Evolutionary conservation across 1,139 yeast genomes (phyloP).

Genomic region (Pichia sp.): DNA sequence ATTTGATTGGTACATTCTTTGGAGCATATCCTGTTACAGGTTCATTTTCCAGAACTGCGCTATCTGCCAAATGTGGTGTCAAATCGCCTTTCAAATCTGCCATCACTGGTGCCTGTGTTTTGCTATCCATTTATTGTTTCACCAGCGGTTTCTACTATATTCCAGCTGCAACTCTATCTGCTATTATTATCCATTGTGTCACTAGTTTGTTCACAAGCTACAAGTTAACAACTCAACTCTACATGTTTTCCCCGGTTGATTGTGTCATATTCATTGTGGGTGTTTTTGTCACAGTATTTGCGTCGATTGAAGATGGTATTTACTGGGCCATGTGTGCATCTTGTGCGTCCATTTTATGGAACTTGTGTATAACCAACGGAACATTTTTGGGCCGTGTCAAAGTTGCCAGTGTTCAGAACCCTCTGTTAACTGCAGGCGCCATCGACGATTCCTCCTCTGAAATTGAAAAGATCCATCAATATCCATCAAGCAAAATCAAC

Average conservation of each 20-base stretch:
- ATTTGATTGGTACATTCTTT: slow-evolving; percentile 83
- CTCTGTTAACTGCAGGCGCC: slow-evolving; percentile 19
- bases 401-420: slow-evolving; percentile 62
- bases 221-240: slow-evolving; percentile 62
- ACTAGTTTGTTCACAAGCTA: slow-evolving; percentile 73
- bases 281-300: slow-evolving; percentile 70
- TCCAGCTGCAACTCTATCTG: slow-evolving; percentile 79
- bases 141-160: slow-evolving; percentile 69
- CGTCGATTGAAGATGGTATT: slow-evolving; percentile 81
- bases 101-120: slow-evolving; percentile 79
- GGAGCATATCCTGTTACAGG: slow-evolving; percentile 94
- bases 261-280: slow-evolving; percentile 68
- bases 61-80: slow-evolving; percentile 92
- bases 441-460: slow-evolving; percentile 1
- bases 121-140: slow-evolving; percentile 75
- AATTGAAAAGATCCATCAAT: slow-evolving; percentile 49
- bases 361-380: slow-evolving; percentile 76
- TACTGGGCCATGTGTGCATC: slow-evolving; percentile 88
- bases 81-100: slow-evolving; percentile 90
- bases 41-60: slow-evolving; percentile 88
- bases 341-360: slow-evolving; percentile 61
- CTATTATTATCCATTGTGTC: slow-evolving; percentile 89
- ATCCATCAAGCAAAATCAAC: slow-evolving; percentile 40
- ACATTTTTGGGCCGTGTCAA: slow-evolving; percentile 72
- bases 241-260: slow-evolving; percentile 72